Evolutionary conservation across 805 yeast species (phyloP), one percentile per base, ranked within the genome.

Genomic region (Dipodascus albidus): DNA sequence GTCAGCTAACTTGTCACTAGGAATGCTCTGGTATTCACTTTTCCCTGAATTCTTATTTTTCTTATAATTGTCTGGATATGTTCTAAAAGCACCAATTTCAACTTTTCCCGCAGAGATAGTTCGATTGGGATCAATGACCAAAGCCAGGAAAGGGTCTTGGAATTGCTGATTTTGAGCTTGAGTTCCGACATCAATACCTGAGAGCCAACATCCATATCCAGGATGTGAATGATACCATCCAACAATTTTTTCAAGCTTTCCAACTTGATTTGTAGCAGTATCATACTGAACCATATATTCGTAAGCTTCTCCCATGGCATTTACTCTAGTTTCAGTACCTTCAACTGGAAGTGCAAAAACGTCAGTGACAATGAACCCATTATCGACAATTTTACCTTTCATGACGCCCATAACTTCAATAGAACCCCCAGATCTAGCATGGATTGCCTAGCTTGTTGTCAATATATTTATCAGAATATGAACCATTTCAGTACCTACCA

Each of bases 171-270:
- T 88, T 64, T 88, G 75, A 21, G 74, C 68, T 65, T 91, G 98
- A 0, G 98, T 91, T 48, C 86, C 82, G 33, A 93, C 95, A 68
- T 91, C 98, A 42, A 91, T 88, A 2, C 93, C 95, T 53, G 93
- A 83, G 48, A 91, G 69, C 96, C 97, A 91, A 66, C 97, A 90
- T 17, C 96, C 97, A 67, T 89, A 91, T 0, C 96, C 96, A 0
- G 99, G 99, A 67, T 91, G 99, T 3, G 91, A 88, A 67, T 75
- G 98, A 68, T 93, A 91, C 99, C 99, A 91, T 8, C 99, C 99
- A 15, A 93, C 87, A 21, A 91, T 85, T 59, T 85, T 78, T 57
- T 85, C 83, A n/a, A 64, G 56, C n/a, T 78, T 67, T 0, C 79
- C 79, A 19, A 75, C 70, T 23, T 70, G 67, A 62, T 78, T 78